Evolutionary conservation across 164 flowering plant species (phyloP).

Genomic region (Malania oleifera): DNA sequence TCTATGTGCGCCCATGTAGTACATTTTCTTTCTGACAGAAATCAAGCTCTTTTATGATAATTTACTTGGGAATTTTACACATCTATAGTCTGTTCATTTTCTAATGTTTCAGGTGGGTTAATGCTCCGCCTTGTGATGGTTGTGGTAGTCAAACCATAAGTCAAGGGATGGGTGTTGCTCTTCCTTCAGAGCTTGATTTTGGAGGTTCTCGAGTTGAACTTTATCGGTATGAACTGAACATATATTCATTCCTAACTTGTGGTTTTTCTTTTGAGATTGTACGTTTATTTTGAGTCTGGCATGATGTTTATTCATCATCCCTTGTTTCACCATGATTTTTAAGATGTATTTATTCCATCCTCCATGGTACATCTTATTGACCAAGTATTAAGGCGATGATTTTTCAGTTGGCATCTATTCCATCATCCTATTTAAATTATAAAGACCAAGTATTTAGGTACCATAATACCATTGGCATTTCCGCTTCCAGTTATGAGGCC

Average conservation of each 20-base stretch:
- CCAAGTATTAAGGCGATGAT: no score
- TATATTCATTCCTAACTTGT: background rate
- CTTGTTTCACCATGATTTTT: background rate
- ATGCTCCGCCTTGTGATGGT: conserved; percentile 78
- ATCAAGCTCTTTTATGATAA: background rate
- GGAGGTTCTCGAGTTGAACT: conserved; percentile 83
- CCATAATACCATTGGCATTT: no score
- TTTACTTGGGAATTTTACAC: background rate
- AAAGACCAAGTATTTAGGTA: no score
- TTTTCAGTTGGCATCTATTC: no score
- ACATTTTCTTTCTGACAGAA: background rate
- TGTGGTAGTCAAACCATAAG: conserved; percentile 55
- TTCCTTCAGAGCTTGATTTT: conserved; percentile 55
- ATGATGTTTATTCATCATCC: background rate
- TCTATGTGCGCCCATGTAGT: background rate
- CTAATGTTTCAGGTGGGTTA: conserved; percentile 66
- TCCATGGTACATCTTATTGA: background rate
- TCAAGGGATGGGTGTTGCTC: conserved; percentile 58
- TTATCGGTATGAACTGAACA: conserved; percentile 48
- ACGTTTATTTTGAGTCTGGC: background rate
- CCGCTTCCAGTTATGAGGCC: no score
- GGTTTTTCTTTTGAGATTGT: background rate
- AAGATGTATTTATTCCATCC: background rate
- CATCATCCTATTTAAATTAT: no score
- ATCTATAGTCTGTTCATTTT: background rate